Percentiles rank a stretch among this genome's conserved stretches.
Conservation (phyloP, 306 rosid genomes). For the Acacia crassicarpa region DNA sequence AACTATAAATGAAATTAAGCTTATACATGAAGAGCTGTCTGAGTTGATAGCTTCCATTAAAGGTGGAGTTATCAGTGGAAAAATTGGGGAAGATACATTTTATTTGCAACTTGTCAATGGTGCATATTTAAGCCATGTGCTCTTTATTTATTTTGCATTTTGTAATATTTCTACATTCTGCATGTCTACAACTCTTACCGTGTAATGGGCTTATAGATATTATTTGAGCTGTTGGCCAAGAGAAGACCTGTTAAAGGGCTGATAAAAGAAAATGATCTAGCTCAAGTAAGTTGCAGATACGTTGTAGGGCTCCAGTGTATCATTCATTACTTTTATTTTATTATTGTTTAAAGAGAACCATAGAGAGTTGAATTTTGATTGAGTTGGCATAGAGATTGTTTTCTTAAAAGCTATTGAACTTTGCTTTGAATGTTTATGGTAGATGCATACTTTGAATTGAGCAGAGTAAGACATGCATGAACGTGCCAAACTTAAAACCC, state of each 20-base stretch:
- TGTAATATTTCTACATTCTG: conserved; percentile 9
- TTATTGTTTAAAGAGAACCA: not conserved
- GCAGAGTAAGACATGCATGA: too few species aligned
- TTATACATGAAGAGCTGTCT: conserved; percentile 73
- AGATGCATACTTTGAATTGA: too few species aligned
- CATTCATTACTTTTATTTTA: not conserved
- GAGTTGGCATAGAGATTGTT: too few species aligned
- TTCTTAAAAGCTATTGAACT: too few species aligned
- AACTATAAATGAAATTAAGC: conserved; percentile 71
- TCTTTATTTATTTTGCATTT: not conserved
- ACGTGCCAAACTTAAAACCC: too few species aligned
- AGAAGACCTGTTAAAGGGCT: conserved; percentile 88
- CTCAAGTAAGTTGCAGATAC: conserved; percentile 64
- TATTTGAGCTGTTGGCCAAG: conserved; percentile 81
- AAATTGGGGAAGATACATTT: conserved; percentile 87
- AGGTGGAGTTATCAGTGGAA: conserved; percentile 79
- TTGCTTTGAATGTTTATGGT: too few species aligned
- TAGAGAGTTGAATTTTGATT: not conserved
- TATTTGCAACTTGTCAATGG: conserved; percentile 5
- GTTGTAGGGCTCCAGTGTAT: not conserved
- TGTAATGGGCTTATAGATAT: conserved; percentile 53
- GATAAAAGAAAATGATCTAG: conserved; percentile 78
- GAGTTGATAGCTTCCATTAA: conserved; percentile 87
- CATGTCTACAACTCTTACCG: conserved; percentile 13
- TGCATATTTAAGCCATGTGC: conserved; percentile 4